Evolutionary conservation across 2,329 filamentous ascomycete species (phyloP), one percentile per base, ranked within the genome.

Genomic region (Elsinoe perseae): DNA sequence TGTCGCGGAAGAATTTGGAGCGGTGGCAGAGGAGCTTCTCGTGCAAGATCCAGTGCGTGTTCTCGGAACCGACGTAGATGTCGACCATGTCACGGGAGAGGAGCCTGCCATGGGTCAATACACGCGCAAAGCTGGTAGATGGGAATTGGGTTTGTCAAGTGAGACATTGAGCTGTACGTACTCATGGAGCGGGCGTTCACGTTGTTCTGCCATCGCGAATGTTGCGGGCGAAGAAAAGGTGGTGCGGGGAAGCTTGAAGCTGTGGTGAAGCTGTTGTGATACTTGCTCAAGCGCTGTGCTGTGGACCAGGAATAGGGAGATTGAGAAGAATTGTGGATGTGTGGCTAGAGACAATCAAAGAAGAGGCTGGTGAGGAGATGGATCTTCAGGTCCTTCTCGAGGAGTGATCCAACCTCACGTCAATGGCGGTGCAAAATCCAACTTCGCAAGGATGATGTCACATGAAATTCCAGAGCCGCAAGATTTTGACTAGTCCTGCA

Each of bases 21-120:
- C 78, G 73, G 63, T 78, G 65, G 70, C 76, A 79, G 44, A 80
- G 74, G 6, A 80, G 76, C 61, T 78, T 78, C 64, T 80, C 76
- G 70, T 80, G 78, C 3, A 80, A 70, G 56, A 75, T 72, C 77
- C 77, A 80, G 66, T 77, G 75, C 1, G 76, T 79, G 68, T 77
- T 77, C 32, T 78, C 74, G 5, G 70, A 60, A 55, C 78, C 78
- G 65, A 80, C 75, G 65, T 80, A 80, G 66, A 80, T 74, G 68
- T 80, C 76, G 57, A 80, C 78, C 69, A 80, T 75, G 58, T 76
- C 73, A 56, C 71, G 73, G 57, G 77, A 77, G 60, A 80, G 75
- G 62, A 80, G 76, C 68, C 76, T 78, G 57, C n/a, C 16, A 27
- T 43, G 14, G 28, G 55, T 54, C 50, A 54, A 48, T 30, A 52